Conservation (phyloP, 2,329 filamentous ascomycete genomes). For the Aspergillus pseudotamarii region DNA sequence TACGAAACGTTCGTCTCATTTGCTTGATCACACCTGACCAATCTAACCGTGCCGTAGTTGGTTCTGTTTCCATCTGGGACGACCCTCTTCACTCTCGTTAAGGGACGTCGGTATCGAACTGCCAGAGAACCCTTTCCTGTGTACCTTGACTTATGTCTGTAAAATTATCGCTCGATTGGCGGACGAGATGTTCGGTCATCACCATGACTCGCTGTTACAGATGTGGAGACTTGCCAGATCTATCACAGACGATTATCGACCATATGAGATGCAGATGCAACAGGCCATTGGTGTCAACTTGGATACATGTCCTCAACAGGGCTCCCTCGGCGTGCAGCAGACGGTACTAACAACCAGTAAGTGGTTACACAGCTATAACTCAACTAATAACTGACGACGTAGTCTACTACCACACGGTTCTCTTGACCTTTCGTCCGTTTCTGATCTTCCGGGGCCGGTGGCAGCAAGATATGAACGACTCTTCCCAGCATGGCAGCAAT, state of each 20-base stretch:
- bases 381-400: conserved; percentile 7
- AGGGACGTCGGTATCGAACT: conserved; percentile 41
- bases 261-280: conserved; percentile 29
- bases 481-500: conserved; percentile 17
- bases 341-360: conserved; percentile 43
- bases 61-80: conserved; percentile 48
- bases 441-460: conserved; percentile 49
- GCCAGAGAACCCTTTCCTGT: conserved; percentile 44
- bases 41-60: conserved; percentile 35
- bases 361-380: neutral
- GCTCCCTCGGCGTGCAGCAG: conserved; percentile 45
- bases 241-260: conserved; percentile 34
- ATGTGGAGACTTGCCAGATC: conserved; percentile 42
- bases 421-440: conserved; percentile 50
- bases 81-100: conserved; percentile 44
- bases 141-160: conserved; percentile 39
- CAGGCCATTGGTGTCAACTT: conserved; percentile 37
- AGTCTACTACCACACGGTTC: conserved; percentile 50
- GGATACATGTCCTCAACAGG: conserved; percentile 39
- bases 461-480: conserved; percentile 34
- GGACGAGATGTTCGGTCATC: conserved; percentile 45
- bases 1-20: conserved; percentile 45
- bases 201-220: conserved; percentile 43
- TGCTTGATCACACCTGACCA: neutral
- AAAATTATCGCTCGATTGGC: conserved; percentile 46